Percentiles rank a stretch among this genome's conserved stretches.
These are phyloP conservation scores for Betula pendula DNA, from an alignment of 306 rosid genomes.

Conservation along the genomic window DNA sequence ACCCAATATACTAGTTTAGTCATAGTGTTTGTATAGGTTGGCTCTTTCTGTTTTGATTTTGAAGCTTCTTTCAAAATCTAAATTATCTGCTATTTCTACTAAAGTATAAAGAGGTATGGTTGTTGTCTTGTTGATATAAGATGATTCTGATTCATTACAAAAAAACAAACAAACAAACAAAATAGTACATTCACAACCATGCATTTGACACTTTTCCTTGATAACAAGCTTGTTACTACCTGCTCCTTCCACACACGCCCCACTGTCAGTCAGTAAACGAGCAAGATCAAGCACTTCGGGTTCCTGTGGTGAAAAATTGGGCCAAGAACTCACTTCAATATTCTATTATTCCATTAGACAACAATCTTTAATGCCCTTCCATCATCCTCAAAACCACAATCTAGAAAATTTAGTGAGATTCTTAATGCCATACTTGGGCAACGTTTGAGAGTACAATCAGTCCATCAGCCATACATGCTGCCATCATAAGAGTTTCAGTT, in stretches of 20 bases:
- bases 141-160: too few relatives aligned
- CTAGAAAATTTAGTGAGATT: constrained; percentile 1
- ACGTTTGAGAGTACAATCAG: constrained; percentile 34
- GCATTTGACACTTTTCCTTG: constrained; percentile 32
- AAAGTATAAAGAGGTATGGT: too few relatives aligned
- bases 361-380: background rate
- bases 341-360: background rate
- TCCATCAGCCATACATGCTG: constrained; percentile 40
- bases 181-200: constrained; percentile 25
- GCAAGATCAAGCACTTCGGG: constrained; percentile 41
- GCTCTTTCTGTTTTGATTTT: too few relatives aligned
- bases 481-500: constrained; percentile 47
- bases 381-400: background rate
- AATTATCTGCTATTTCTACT: too few relatives aligned
- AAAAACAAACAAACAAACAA: too few relatives aligned
- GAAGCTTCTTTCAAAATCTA: too few relatives aligned
- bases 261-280: constrained; percentile 19
- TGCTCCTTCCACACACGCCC: constrained; percentile 38
- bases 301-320: constrained; percentile 22
- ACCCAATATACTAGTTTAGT: too few relatives aligned
- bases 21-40: too few relatives aligned
- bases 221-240: constrained; percentile 33
- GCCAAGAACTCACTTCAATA: background rate
- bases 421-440: constrained; percentile 30
- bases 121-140: too few relatives aligned